Conservation (phyloP, 2,329 filamentous ascomycete genomes). For the Chrysoporthe cubensis region DNA sequence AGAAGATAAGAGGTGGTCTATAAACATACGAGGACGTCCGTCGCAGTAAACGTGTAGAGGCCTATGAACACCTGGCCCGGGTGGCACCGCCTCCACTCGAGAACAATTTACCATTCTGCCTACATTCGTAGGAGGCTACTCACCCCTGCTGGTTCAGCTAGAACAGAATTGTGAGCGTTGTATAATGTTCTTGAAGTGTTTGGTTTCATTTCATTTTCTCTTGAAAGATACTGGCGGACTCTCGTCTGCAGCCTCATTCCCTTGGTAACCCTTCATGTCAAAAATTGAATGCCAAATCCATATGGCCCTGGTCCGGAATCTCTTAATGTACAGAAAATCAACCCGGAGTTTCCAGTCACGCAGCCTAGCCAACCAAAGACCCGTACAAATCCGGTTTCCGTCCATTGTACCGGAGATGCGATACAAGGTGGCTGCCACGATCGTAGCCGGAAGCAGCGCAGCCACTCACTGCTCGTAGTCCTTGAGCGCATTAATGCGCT, state of each 20-base stretch:
- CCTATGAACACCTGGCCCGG: background rate
- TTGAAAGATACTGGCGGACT: slow-evolving; percentile 15
- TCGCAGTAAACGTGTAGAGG: background rate
- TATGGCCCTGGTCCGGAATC: slow-evolving; percentile 3
- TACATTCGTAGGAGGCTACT: background rate
- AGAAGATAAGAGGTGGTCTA: slow-evolving; percentile 61
- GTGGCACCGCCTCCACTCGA: background rate
- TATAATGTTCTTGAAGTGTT: background rate
- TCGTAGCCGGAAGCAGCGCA: background rate
- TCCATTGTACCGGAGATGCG: slow-evolving; percentile 13
- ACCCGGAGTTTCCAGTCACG: slow-evolving; percentile 11
- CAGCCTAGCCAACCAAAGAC: slow-evolving; percentile 14
- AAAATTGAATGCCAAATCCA: slow-evolving; percentile 12
- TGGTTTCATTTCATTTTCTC: slow-evolving; percentile 16
- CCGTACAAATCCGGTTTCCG: slow-evolving; percentile 16
- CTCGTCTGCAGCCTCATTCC: slow-evolving; percentile 16
- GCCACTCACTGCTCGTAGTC: slow-evolving; percentile 39
- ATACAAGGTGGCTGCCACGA: background rate
- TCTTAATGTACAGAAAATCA: slow-evolving; percentile 15
- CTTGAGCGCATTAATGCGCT: slow-evolving; percentile 61
- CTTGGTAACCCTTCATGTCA: background rate
- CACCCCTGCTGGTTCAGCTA: background rate
- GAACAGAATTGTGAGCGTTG: too few species aligned
- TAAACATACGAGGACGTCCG: slow-evolving; percentile 33
- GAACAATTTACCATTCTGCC: background rate